These are phyloP conservation scores for Cryptosporidium meleagridis DNA, from an alignment of 169 alveolate species.

Conservation along the genomic window DNA sequence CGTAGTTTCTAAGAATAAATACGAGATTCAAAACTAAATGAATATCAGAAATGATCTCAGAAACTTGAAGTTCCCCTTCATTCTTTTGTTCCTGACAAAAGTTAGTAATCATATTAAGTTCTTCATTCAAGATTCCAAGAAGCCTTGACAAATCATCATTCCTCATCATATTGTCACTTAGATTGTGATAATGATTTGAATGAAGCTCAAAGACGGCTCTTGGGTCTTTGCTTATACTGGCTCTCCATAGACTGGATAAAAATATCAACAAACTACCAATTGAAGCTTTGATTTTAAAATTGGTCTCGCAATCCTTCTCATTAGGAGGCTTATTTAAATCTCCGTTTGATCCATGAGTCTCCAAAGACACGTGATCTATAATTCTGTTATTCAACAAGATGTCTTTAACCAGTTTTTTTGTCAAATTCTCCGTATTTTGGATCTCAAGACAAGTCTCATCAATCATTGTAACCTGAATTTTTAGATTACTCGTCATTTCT, in stretches of 20 bases:
- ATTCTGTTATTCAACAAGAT: slow-evolving; percentile 3
- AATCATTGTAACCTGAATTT: slow-evolving; percentile 38
- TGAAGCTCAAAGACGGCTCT: background rate
- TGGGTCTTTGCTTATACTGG: background rate
- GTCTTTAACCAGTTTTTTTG: slow-evolving; percentile 35
- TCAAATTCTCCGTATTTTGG: background rate
- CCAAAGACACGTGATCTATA: background rate
- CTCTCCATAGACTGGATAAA: slow-evolving; percentile 57
- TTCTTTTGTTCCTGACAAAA: background rate
- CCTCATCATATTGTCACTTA: background rate
- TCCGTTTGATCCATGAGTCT: background rate
- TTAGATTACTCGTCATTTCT: background rate
- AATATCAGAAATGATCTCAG: background rate
- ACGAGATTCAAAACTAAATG: slow-evolving; percentile 4
- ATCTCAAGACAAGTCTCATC: slow-evolving; percentile 18
- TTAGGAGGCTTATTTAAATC: background rate
- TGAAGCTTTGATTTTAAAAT: background rate
- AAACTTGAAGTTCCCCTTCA: background rate
- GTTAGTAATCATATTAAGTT: background rate
- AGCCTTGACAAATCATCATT: background rate
- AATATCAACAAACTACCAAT: slow-evolving; percentile 15
- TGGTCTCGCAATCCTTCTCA: background rate
- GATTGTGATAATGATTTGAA: background rate
- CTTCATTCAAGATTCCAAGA: background rate
- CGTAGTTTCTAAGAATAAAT: background rate